Evolutionary conservation across 2,329 filamentous ascomycete species (phyloP).

Genomic region (Helotiales sp.): DNA sequence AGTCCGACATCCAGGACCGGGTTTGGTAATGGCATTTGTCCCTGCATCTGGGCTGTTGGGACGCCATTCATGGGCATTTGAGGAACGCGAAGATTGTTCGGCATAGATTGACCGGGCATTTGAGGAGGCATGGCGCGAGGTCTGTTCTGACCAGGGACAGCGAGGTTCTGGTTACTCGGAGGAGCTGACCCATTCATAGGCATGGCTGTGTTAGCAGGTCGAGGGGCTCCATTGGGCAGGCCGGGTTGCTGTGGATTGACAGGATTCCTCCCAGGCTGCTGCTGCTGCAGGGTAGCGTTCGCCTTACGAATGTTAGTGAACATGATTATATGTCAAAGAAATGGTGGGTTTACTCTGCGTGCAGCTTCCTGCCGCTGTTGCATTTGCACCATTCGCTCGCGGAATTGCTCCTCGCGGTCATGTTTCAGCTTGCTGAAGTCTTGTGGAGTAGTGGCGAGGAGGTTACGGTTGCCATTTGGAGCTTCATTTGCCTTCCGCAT

Average conservation of each 20-base stretch:
- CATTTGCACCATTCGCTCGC: constrained; percentile 61
- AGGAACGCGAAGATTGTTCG: constrained; percentile 39
- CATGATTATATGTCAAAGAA: constrained; percentile 24
- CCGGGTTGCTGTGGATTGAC: constrained; percentile 35
- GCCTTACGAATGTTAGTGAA: constrained; percentile 47
- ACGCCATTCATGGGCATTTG: constrained; percentile 66
- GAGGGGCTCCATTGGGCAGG: constrained; percentile 19
- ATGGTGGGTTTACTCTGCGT: constrained; percentile 55
- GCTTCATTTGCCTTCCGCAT: constrained; percentile 80
- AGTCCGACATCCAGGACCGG: constrained; percentile 58
- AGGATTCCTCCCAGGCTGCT: constrained; percentile 28
- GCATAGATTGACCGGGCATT: constrained; percentile 39
- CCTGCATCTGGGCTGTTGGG: constrained; percentile 70
- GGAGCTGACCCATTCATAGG: constrained; percentile 31
- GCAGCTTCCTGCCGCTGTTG: constrained; percentile 48
- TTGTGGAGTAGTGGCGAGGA: constrained; percentile 71
- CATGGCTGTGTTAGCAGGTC: constrained; percentile 30
- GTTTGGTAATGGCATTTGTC: constrained; percentile 60
- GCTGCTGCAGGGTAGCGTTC: constrained; percentile 35
- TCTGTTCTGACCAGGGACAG: constrained; percentile 40
- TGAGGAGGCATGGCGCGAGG: constrained; percentile 38
- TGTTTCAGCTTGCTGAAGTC: constrained; percentile 90
- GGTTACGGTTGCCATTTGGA: constrained; percentile 49
- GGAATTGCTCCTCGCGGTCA: constrained; percentile 77
- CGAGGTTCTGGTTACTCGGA: constrained; percentile 34